Evolutionary conservation across 2,329 filamentous ascomycete species (phyloP).

Genomic region (Ceratocystiopsis minuta): DNA sequence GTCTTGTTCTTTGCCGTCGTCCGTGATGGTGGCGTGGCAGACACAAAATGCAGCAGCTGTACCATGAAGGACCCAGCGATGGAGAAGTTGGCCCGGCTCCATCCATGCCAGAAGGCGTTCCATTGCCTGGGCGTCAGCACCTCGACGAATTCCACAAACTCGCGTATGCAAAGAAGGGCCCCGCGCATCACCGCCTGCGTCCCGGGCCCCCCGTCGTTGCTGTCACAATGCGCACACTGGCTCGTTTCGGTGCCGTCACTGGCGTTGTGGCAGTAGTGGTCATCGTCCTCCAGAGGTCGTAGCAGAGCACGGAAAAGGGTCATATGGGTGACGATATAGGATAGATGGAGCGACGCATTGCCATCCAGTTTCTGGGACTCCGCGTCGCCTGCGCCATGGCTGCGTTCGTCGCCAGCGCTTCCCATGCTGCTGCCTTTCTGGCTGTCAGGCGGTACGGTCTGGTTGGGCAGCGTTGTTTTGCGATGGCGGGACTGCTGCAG

Average conservation of each 20-base stretch:
- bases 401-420: not conserved
- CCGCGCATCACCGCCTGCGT: constrained; percentile 6
- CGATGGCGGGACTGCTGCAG: constrained; percentile 1
- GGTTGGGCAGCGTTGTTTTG: not conserved
- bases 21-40: not conserved
- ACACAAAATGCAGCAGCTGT: constrained; percentile 5
- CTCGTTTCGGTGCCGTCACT: not conserved
- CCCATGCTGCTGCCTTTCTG: no score
- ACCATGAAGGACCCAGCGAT: constrained; percentile 9
- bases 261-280: not conserved
- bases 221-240: not conserved
- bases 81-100: constrained; percentile 9
- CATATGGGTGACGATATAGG: constrained; percentile 18
- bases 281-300: constrained; percentile 13
- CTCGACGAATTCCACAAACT: constrained; percentile 11
- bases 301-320: constrained; percentile 17
- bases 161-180: constrained; percentile 6
- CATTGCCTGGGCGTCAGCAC: constrained; percentile 5
- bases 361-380: constrained; percentile 10
- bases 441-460: not conserved
- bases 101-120: constrained; percentile 11
- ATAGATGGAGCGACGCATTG: constrained; percentile 15
- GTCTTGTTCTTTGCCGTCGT: not conserved
- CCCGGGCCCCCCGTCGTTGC: not conserved
- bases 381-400: not conserved